These are phyloP conservation scores for Ogataea allantospora DNA, from an alignment of 805 yeast species.

Conservation along the genomic window DNA sequence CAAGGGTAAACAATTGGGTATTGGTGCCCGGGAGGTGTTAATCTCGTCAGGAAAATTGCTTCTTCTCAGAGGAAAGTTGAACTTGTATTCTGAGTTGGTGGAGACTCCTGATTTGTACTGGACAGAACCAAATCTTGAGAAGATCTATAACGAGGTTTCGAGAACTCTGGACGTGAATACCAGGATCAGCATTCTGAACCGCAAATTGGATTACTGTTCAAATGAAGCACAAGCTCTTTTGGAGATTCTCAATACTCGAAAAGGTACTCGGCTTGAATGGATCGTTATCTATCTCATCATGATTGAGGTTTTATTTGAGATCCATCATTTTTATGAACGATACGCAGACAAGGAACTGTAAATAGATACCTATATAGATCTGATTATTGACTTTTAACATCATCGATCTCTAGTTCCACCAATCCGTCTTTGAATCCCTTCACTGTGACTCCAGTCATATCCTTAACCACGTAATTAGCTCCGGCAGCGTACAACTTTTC, in stretches of 20 bases:
- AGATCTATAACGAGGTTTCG: slow-evolving; percentile 69
- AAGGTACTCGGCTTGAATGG: slow-evolving; percentile 80
- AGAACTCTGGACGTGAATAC: slow-evolving; percentile 71
- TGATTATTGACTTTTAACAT: slow-evolving; percentile 1
- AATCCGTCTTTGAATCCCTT: slow-evolving; percentile 49
- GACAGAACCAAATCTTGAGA: slow-evolving; percentile 85
- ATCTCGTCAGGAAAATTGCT: slow-evolving; percentile 72
- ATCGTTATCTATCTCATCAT: slow-evolving; percentile 78
- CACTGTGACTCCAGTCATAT: slow-evolving; percentile 61
- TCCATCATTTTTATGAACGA: slow-evolving; percentile 67
- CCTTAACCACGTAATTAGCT: slow-evolving; percentile 78
- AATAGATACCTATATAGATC: slow-evolving; percentile 8
- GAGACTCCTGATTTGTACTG: slow-evolving; percentile 93
- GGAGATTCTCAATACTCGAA: slow-evolving; percentile 71
- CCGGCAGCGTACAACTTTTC: slow-evolving; percentile 70
- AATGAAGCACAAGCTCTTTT: slow-evolving; percentile 82
- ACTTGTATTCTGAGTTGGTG: slow-evolving; percentile 80
- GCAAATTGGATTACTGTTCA: slow-evolving; percentile 85
- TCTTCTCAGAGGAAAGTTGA: slow-evolving; percentile 75
- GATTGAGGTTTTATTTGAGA: slow-evolving; percentile 83
- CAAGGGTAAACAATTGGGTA: slow-evolving; percentile 51
- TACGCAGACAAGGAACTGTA: slow-evolving; percentile 25
- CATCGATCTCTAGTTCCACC: slow-evolving; percentile 36
- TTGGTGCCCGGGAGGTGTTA: slow-evolving; percentile 61
- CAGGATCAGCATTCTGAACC: slow-evolving; percentile 73